A percentile compares a stretch with the other conserved stretches of the same genome.
Evolutionary conservation across 2,329 filamentous ascomycete species (phyloP).

Genomic region (Fusarium sp.): DNA sequence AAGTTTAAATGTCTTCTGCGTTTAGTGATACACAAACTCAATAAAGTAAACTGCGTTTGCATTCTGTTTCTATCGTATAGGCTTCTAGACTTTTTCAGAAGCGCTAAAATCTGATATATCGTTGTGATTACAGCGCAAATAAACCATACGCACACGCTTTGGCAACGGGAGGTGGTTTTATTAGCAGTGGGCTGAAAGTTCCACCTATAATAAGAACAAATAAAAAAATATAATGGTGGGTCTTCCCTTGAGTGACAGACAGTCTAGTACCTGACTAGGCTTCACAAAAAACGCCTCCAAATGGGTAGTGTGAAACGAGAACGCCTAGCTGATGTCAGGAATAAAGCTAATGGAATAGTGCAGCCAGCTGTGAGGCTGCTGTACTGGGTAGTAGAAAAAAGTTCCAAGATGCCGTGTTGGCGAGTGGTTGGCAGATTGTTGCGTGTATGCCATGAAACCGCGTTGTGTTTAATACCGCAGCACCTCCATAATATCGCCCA

Average conservation of each 20-base stretch:
- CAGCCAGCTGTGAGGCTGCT: conserved; percentile 5
- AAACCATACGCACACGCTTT: background rate
- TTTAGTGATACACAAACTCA: too few species aligned
- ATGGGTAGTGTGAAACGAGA: conserved; percentile 24
- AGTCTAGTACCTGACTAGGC: conserved; percentile 35
- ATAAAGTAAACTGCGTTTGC: too few species aligned
- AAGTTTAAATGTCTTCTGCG: too few species aligned
- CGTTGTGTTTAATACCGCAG: conserved; percentile 22
- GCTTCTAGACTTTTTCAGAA: too few species aligned
- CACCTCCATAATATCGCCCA: conserved; percentile 41
- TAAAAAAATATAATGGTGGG: conserved; percentile 1
- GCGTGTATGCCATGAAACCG: background rate
- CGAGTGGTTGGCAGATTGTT: background rate
- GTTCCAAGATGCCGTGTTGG: conserved; percentile 8
- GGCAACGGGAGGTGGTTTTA: background rate
- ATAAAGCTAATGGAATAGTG: conserved; percentile 21
- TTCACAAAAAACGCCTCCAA: conserved; percentile 26
- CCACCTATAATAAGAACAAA: conserved; percentile 5
- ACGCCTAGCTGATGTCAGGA: conserved; percentile 28
- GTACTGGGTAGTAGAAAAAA: background rate
- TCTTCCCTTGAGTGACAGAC: conserved; percentile 8
- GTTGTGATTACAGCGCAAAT: background rate
- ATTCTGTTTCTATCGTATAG: too few species aligned
- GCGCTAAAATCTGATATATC: too few species aligned
- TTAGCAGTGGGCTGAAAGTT: conserved; percentile 12